Evolutionary conservation across 495 filamentous ascomycete species (phyloP), one percentile per base, ranked within the genome.

Genomic region (Daldinia caldariorum): DNA sequence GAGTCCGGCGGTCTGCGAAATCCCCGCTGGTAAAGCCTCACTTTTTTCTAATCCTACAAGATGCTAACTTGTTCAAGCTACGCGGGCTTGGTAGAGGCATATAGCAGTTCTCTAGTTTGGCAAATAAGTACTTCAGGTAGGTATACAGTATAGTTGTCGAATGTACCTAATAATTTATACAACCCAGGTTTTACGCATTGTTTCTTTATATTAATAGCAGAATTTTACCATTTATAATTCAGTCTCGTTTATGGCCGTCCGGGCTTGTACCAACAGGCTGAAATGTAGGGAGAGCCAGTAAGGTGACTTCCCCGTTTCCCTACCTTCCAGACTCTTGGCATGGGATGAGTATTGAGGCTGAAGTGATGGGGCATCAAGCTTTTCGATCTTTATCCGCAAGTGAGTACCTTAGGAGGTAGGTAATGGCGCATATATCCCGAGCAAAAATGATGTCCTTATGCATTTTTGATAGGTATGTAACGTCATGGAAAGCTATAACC

Each of bases 291-390:
- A 71, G 1, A 65, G 60, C 69, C 64, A 68, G 57, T 68, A 61
- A 68, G 22, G n/a, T 68, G 56, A 6, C 57, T 53, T 50, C 61
- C 50, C 32, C 43, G 56, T 35, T 72, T 69, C 65, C 65, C 70
- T 61, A 72, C 61, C 61, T 72, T 72, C 65, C 61, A 66, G 65
- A 66, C 53, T 66, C 70, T 72, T 72, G 70, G 70, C 70, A 65
- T 35, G 26, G 61, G 61, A 62, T 18, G 57, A 72, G 56, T 62
- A 72, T 72, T 72, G 70, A 72, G 65, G 70, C 70, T 72, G 70
- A 66, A 66, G 58, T 72, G 65, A 51, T 45, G 61, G 35, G 66
- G 41, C 57, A 61, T 58, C 64, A 68, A 65, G 58, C 65, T 65
- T 65, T 49, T 49, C 13, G 16, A 53, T 39, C 61, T 72, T 72